Percentiles rank a stretch among this genome's conserved stretches.
Evolutionary conservation across 1,284 basidiomycete genomes (phyloP).

Genomic region (Rhodotorula sp.): DNA sequence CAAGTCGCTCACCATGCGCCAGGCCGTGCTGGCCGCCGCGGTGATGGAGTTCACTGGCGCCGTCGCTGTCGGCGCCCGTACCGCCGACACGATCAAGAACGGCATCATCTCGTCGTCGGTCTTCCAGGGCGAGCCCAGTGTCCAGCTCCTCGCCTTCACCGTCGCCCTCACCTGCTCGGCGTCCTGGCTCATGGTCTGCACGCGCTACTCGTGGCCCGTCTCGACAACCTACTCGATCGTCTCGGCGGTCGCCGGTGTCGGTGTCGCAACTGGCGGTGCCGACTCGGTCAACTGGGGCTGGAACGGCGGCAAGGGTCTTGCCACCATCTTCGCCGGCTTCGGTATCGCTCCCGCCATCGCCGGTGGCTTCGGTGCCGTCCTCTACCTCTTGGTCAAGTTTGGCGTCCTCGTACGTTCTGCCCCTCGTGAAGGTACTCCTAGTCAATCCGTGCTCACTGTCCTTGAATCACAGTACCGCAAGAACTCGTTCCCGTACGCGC

Average conservation of each 20-base stretch:
- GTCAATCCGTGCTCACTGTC: neutral
- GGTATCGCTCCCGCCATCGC: slow-evolving; percentile 47
- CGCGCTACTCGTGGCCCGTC: slow-evolving; percentile 53
- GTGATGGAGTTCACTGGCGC: slow-evolving; percentile 56
- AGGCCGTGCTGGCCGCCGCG: slow-evolving; percentile 53
- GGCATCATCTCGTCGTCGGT: slow-evolving; percentile 51
- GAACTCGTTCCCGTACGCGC: slow-evolving; percentile 50
- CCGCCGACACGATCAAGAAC: slow-evolving; percentile 55
- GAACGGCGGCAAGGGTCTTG: slow-evolving; percentile 56
- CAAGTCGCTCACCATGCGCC: slow-evolving; percentile 55
- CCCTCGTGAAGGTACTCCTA: too few relatives aligned
- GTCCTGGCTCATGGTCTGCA: slow-evolving; percentile 53
- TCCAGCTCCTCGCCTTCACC: slow-evolving; percentile 56
- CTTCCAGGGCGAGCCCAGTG: slow-evolving; percentile 54
- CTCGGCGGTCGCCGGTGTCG: slow-evolving; percentile 56
- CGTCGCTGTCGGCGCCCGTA: slow-evolving; percentile 54
- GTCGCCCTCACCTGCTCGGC: slow-evolving; percentile 53
- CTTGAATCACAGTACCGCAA: slow-evolving; percentile 39
- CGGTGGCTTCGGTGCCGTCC: slow-evolving; percentile 53
- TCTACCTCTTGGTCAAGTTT: slow-evolving; percentile 55
- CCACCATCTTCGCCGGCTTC: slow-evolving; percentile 53
- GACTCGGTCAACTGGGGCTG: slow-evolving; percentile 57
- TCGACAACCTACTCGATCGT: slow-evolving; percentile 50
- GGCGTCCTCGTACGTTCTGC: slow-evolving; percentile 46
- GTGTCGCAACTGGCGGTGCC: slow-evolving; percentile 54